Base-by-base conservation (phyloP, 345 rosid species). In the Populus pruinosa region DNA sequence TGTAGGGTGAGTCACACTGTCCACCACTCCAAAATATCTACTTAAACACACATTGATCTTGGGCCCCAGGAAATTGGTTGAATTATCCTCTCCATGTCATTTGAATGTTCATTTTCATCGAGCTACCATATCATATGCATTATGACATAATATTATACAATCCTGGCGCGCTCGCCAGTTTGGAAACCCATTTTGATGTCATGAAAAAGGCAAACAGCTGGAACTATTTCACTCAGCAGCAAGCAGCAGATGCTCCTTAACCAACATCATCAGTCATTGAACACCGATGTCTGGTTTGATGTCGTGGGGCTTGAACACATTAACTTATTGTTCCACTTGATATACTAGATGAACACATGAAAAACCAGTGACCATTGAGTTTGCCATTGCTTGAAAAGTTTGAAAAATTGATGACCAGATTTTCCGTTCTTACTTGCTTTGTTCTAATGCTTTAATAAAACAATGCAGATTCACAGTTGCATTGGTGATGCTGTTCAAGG, bases 401-500 rank as follows among this genome's bases (percentile, higher is more conserved):
- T 6, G 31, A 17, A 33, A 21, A 43, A 20, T 35, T 3, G 29
- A 6, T n/a, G 10, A 29, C 38, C 36, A 55, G 17, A 64, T 64
- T 35, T 29, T 25, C 6, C 14, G 14, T 5, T 3, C 36, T 1
- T 25, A 27, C 17, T 13, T 12, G 36, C 9, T 27, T 6, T 31
- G 21, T 31, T 31, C 38, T 65, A 8, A 6, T 16, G n/a, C 21
- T 16, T 5, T 14, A 7, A 17, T 16, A 31, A 6, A 21, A 69
- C 13, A 61, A 33, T 73, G 77, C 81, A 81, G 84, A 62, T 81
- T 77, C 31, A 39, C 66, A 4, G 78, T 77, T 25, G 80, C 73
- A 23, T 47, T 81, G 55, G 84, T 77, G 74, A 81, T 81, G 84
- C 35, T 81, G 75, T 81, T 81, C 67, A n/a, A 77, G 18, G 84